These are phyloP conservation scores for Gynostemma pentaphyllum DNA, from an alignment of 306 rosid genomes.

Conservation along the genomic window DNA sequence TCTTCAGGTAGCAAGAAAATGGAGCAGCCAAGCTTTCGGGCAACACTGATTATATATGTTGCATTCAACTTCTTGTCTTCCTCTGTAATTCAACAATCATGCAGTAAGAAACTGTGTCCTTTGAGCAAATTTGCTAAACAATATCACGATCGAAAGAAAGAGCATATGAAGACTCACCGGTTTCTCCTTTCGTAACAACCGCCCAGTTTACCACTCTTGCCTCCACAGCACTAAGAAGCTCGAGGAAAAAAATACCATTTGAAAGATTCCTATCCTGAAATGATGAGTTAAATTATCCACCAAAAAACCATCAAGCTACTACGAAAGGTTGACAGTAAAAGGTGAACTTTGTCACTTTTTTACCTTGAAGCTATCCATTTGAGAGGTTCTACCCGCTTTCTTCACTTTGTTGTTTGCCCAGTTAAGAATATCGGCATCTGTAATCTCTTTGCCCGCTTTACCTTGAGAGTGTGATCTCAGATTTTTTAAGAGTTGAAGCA, in stretches of 20 bases:
- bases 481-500: slow-evolving; percentile 92
- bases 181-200: slow-evolving; percentile 90
- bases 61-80: slow-evolving; percentile 97
- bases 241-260: slow-evolving; percentile 84
- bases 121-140: neutral
- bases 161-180: slow-evolving; percentile 36
- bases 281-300: slow-evolving; percentile 10
- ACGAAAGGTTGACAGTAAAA: neutral
- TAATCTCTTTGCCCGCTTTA: slow-evolving; percentile 69
- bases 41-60: slow-evolving; percentile 93
- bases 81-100: slow-evolving; percentile 37
- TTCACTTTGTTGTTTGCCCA: slow-evolving; percentile 96
- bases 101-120: neutral
- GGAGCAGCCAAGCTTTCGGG: slow-evolving; percentile 97
- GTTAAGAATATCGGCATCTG: slow-evolving; percentile 71
- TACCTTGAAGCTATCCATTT: slow-evolving; percentile 95
- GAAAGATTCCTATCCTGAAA: slow-evolving; percentile 84
- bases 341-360: slow-evolving; percentile 6
- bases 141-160: neutral
- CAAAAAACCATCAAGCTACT: slow-evolving; percentile 1
- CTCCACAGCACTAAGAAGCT: slow-evolving; percentile 92
- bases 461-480: slow-evolving; percentile 92
- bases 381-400: slow-evolving; percentile 62
- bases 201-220: slow-evolving; percentile 98
- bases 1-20: slow-evolving; percentile 96